Percentiles rank a stretch among this genome's conserved stretches.
phyloP scores from a whole-genome alignment of 495 filamentous ascomycete species.

The Cenococcum geophilum region DNA sequence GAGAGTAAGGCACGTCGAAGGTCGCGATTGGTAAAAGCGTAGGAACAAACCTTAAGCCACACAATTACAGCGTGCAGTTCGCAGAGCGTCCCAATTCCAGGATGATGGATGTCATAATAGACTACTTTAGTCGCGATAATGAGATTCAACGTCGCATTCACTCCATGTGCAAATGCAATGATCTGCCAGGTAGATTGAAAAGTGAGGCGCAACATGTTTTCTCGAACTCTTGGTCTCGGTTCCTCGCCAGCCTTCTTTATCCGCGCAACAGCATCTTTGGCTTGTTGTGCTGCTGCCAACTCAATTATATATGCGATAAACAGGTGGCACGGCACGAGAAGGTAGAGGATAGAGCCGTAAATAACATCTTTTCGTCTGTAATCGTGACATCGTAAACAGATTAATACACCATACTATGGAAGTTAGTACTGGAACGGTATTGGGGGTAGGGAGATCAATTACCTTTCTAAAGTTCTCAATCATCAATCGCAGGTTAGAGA shows the following conservation, averaged over 20 bases:
- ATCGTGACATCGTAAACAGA: conserved; percentile 86
- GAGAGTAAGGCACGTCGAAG: conserved; percentile 81
- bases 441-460: conserved; percentile 14
- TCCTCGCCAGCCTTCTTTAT: conserved; percentile 49
- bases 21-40: conserved; percentile 94
- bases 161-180: conserved; percentile 67
- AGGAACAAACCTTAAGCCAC: conserved; percentile 91
- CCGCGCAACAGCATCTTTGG: conserved; percentile 57
- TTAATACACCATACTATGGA: conserved; percentile 82
- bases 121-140: conserved; percentile 75
- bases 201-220: conserved; percentile 41
- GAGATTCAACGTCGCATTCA: conserved; percentile 80
- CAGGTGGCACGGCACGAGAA: conserved; percentile 82
- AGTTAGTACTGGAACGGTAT: conserved; percentile 5
- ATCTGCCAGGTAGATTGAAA: conserved; percentile 71
- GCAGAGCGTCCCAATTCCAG: conserved; percentile 83
- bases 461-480: conserved; percentile 98
- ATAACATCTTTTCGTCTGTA: conserved; percentile 73
- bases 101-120: conserved; percentile 85
- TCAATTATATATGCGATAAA: conserved; percentile 87
- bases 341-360: conserved; percentile 68
- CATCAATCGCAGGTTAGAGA: conserved; percentile 85
- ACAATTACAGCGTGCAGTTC: conserved; percentile 91
- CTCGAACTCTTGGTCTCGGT: conserved; percentile 44
- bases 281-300: conserved; percentile 66